Conservation (phyloP, 352 stramenopile species). For the Pythium aristosporum region DNA sequence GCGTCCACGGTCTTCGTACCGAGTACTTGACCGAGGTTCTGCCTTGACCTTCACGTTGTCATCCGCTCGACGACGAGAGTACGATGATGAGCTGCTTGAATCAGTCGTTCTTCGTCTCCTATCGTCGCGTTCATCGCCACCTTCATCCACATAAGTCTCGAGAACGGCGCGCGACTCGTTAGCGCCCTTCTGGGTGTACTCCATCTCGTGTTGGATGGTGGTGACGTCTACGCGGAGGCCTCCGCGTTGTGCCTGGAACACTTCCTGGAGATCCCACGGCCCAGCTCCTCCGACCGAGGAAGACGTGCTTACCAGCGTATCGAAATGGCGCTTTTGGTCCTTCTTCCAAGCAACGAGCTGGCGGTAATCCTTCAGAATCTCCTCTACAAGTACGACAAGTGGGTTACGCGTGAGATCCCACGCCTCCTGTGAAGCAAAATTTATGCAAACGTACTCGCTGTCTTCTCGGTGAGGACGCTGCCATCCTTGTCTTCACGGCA, state of each 20-base stretch:
- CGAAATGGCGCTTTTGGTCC: constrained; percentile 58
- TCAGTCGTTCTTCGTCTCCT: background rate
- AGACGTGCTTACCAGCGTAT: constrained; percentile 41
- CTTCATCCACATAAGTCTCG: constrained; percentile 30
- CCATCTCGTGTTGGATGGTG: constrained; percentile 48
- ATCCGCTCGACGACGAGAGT: constrained; percentile 7
- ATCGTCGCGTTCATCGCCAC: constrained; percentile 18
- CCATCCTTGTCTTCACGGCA: constrained; percentile 52
- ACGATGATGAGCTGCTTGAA: constrained; percentile 1
- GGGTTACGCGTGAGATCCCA: background rate
- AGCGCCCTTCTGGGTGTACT: constrained; percentile 67
- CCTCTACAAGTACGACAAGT: constrained; percentile 32
- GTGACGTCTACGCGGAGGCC: constrained; percentile 66
- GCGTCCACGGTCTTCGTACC: constrained; percentile 3
- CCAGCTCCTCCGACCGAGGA: constrained; percentile 30
- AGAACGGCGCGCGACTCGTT: constrained; percentile 63
- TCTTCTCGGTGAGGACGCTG: constrained; percentile 56
- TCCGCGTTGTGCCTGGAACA: constrained; percentile 56
- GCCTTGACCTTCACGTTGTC: constrained; percentile 13
- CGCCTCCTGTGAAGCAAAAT: background rate
- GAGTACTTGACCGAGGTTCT: constrained; percentile 2
- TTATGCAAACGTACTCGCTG: constrained; percentile 49
- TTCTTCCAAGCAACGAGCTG: constrained; percentile 66
- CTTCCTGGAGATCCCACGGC: constrained; percentile 37
- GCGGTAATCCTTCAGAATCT: constrained; percentile 63